A percentile compares a stretch with the other conserved stretches of the same genome.
These are phyloP conservation scores for Ogataea pignaliae DNA, from an alignment of 805 yeast species.

Conservation along the genomic window DNA sequence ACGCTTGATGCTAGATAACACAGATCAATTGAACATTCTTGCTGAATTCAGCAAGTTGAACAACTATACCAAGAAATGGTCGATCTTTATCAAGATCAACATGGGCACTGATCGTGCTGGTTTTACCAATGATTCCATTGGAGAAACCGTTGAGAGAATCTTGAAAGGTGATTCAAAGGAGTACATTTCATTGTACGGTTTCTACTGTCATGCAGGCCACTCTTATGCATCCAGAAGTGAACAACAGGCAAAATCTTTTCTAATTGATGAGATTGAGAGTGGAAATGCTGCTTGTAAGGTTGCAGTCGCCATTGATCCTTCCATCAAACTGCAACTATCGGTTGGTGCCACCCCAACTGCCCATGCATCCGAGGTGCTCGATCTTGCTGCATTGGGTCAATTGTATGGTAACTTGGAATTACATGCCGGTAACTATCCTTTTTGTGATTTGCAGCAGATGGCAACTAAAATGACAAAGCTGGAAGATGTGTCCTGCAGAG, in stretches of 20 bases:
- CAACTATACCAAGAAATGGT: conserved; percentile 42
- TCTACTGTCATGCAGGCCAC: conserved; percentile 79
- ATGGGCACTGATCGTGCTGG: conserved; percentile 77
- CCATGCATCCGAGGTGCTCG: conserved; percentile 43
- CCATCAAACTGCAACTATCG: conserved; percentile 45
- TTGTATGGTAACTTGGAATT: conserved; percentile 49
- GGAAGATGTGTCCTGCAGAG: conserved; percentile 45
- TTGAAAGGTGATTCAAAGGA: conserved; percentile 22
- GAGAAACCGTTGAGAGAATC: conserved; percentile 30
- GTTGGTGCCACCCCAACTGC: conserved; percentile 85
- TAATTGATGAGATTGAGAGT: conserved; percentile 54
- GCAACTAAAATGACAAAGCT: conserved; percentile 55
- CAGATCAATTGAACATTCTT: conserved; percentile 50
- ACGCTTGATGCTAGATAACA: conserved; percentile 58
- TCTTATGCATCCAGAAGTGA: conserved; percentile 49
- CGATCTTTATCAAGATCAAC: conserved; percentile 62
- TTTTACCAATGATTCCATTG: conserved; percentile 28
- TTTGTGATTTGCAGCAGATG: conserved; percentile 74
- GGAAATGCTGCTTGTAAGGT: conserved; percentile 50
- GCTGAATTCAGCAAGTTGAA: conserved; percentile 30
- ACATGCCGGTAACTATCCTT: conserved; percentile 79
- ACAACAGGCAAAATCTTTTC: conserved; percentile 41
- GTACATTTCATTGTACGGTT: conserved; percentile 51
- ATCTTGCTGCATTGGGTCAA: conserved; percentile 26
- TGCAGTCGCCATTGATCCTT: conserved; percentile 34